These are phyloP conservation scores for Aspergillus sergii DNA, from an alignment of 2,329 filamentous ascomycete species.

Conservation along the genomic window DNA sequence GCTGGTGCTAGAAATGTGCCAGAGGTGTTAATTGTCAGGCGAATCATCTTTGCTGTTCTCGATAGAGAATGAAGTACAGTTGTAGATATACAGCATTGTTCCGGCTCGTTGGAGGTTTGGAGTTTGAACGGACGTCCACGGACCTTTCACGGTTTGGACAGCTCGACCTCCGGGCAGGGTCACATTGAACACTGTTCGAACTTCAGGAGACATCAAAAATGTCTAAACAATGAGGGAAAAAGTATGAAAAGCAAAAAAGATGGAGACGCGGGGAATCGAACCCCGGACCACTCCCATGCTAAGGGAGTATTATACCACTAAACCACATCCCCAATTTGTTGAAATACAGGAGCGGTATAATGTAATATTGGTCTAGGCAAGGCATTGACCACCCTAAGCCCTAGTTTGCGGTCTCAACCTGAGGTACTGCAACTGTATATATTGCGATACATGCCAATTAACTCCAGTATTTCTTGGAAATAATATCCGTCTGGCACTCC, in stretches of 20 bases:
- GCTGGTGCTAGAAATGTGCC: fast-evolving
- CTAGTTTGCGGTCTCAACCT: too few species aligned
- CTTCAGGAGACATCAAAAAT: too few species aligned
- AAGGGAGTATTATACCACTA: constrained; percentile 4
- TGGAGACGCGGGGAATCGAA: constrained; percentile 5
- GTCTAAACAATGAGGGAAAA: too few species aligned
- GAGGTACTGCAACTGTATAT: too few species aligned
- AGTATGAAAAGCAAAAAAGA: not conserved
- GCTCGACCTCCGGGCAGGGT: too few species aligned
- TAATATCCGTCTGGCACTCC: too few species aligned
- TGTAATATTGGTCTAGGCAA: fast-evolving
- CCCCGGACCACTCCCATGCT: constrained; percentile 3
- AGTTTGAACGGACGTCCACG: too few species aligned
- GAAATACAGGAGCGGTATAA: not conserved
- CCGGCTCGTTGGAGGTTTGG: too few species aligned
- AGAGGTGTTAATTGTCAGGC: not conserved
- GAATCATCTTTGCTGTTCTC: too few species aligned
- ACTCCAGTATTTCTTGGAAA: too few species aligned
- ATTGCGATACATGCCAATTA: too few species aligned
- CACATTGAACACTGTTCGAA: not conserved
- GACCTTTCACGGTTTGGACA: not conserved
- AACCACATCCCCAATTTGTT: constrained; percentile 1
- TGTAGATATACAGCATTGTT: not conserved
- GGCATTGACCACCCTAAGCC: too few species aligned
- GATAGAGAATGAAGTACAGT: not conserved